phyloP scores from a whole-genome alignment of 148 eudicot species.

The Rheum nobile region DNA sequence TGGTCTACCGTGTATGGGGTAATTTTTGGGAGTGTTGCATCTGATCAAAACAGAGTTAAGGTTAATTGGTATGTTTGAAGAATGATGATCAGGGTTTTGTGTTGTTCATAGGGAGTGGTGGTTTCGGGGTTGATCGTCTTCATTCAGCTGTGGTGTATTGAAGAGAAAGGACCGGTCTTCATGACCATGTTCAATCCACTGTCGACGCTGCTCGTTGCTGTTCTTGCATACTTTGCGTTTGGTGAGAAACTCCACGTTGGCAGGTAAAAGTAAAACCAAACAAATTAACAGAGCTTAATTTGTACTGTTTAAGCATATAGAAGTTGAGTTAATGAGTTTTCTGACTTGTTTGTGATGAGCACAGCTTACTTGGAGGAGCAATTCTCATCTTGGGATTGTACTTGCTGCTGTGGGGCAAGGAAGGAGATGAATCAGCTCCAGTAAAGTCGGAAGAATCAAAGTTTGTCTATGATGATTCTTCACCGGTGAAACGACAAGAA shows the following conservation, averaged over 20 bases:
- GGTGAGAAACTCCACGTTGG: conserved; percentile 59
- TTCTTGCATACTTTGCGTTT: conserved; percentile 49
- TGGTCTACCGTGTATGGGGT: conserved; percentile 70
- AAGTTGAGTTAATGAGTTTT: background rate
- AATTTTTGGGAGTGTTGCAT: conserved; percentile 5
- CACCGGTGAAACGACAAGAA: background rate
- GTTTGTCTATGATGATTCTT: conserved; percentile 12
- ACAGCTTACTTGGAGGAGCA: conserved; percentile 52
- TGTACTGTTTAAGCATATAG: background rate
- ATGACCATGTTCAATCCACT: conserved; percentile 71
- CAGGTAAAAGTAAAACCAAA: conserved; percentile 27
- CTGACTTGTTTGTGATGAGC: conserved; percentile 7
- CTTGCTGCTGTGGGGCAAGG: conserved; percentile 65
- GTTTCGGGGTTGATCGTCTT: conserved; percentile 42
- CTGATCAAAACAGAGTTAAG: background rate
- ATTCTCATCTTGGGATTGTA: conserved; percentile 50
- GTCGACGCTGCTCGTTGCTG: conserved; percentile 41
- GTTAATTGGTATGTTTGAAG: background rate
- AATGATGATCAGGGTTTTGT: background rate
- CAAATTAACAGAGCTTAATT: background rate
- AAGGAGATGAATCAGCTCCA: conserved; percentile 12
- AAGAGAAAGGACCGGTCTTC: conserved; percentile 67
- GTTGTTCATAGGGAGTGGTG: conserved; percentile 43
- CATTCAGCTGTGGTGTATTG: conserved; percentile 58
- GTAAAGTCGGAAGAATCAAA: conserved; percentile 15